Evolutionary conservation across 371 early-diverging fungal genomes (phyloP).

Genomic region (Quaeritorhiza haematococci): DNA sequence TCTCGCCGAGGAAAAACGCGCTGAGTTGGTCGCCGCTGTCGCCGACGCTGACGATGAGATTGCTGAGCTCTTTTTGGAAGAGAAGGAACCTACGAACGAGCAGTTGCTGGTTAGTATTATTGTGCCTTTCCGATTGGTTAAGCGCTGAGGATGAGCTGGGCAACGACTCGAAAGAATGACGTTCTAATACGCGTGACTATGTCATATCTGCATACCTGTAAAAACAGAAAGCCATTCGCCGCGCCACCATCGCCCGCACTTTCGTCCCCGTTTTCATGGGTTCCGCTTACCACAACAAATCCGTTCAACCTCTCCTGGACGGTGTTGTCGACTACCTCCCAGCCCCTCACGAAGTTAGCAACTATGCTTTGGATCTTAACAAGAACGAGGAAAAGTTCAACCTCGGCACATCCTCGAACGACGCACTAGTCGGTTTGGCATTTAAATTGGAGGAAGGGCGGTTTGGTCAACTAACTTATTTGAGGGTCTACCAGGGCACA

Average conservation of each 20-base stretch:
- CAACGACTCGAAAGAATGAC: conserved; percentile 67
- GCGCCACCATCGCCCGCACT: conserved; percentile 61
- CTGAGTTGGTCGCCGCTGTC: conserved; percentile 75
- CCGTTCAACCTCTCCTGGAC: conserved; percentile 90
- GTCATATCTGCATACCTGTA: background rate
- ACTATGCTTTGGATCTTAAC: conserved; percentile 86
- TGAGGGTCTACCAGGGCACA: conserved; percentile 94
- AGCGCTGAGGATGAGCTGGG: conserved; percentile 67
- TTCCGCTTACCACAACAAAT: conserved; percentile 82
- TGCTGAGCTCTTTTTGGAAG: conserved; percentile 76
- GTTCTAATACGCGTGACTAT: conserved; percentile 8
- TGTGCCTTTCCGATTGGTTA: conserved; percentile 70
- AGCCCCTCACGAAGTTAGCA: conserved; percentile 62
- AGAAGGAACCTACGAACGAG: conserved; percentile 66
- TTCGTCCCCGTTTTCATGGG: conserved; percentile 90
- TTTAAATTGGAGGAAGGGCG: conserved; percentile 95
- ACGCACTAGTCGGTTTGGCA: conserved; percentile 77
- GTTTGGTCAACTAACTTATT: conserved; percentile 94
- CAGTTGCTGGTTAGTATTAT: conserved; percentile 53
- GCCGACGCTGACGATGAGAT: conserved; percentile 84
- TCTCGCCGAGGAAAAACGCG: conserved; percentile 53
- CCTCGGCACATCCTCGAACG: conserved; percentile 48
- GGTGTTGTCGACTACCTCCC: conserved; percentile 87
- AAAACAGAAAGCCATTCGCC: conserved; percentile 64
- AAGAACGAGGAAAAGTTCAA: conserved; percentile 30